These are phyloP conservation scores for Glycyrrhiza uralensis DNA, from an alignment of 306 rosid species.

Conservation along the genomic window DNA sequence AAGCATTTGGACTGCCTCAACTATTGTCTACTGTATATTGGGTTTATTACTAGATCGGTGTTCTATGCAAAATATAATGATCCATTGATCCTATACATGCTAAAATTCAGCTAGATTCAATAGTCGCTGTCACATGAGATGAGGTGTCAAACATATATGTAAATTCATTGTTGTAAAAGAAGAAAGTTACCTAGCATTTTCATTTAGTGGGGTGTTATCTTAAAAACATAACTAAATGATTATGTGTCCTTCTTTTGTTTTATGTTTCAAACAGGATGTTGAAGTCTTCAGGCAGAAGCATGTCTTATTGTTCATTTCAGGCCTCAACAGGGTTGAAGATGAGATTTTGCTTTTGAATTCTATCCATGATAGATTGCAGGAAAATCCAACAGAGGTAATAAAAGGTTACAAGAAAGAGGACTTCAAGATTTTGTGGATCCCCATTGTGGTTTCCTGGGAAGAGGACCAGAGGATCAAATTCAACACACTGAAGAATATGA, in stretches of 20 bases:
- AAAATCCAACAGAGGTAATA: constrained; percentile 11
- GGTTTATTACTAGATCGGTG: no score
- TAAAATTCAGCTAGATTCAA: no score
- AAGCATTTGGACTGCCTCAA: neutral
- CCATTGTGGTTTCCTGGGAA: constrained; percentile 2
- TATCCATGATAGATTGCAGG: constrained; percentile 21
- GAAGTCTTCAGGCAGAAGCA: constrained; percentile 24
- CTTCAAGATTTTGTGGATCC: constrained; percentile 37
- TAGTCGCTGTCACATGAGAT: neutral
- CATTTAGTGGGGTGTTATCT: neutral
- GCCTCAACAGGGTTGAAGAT: constrained; percentile 29
- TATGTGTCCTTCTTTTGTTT: neutral
- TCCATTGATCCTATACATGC: no score
- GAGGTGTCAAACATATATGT: no score
- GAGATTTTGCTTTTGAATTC: constrained; percentile 37
- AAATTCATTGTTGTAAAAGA: neutral
- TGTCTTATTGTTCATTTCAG: constrained; percentile 30
- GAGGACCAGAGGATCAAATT: neutral
- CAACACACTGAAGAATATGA: neutral
- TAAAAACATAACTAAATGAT: neutral
- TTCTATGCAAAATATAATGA: neutral
- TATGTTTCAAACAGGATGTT: constrained; percentile 22
- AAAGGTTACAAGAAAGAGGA: constrained; percentile 31
- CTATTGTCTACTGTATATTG: neutral
- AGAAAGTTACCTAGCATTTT: neutral